Percentiles rank a stretch among this genome's conserved stretches.
phyloP scores from a whole-genome alignment of 2,329 filamentous ascomycete species.

The Aurifilum marmelostoma region DNA sequence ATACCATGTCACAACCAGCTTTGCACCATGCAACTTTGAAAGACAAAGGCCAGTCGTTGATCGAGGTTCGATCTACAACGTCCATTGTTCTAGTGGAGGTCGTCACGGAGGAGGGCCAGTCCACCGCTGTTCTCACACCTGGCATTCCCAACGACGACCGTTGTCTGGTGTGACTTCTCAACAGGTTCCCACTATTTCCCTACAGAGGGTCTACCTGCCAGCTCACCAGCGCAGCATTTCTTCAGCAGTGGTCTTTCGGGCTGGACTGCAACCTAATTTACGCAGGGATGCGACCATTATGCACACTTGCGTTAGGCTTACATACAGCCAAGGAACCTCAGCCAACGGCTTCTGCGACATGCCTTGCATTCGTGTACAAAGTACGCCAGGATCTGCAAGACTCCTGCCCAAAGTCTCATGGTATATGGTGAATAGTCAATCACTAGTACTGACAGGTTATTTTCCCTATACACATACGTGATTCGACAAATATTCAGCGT shows the following conservation, averaged over 20 bases:
- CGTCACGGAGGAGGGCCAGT: neutral
- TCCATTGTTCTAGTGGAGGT: neutral
- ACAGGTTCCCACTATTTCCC: neutral
- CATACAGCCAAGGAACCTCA: neutral
- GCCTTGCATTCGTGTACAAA: neutral
- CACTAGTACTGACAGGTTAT: neutral
- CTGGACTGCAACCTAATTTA: slow-evolving; percentile 5
- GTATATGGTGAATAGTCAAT: neutral
- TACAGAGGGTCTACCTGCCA: neutral
- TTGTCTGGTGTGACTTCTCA: neutral
- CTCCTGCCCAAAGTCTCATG: neutral
- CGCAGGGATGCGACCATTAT: slow-evolving; percentile 2
- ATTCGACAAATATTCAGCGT: neutral
- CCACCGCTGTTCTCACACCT: neutral
- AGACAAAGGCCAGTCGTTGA: neutral
- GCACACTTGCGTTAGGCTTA: slow-evolving; percentile 6
- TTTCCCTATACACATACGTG: no score
- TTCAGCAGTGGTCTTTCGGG: neutral
- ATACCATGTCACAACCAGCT: neutral
- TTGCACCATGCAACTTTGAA: neutral
- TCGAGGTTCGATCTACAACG: neutral
- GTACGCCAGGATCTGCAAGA: neutral
- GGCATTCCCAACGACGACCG: neutral
- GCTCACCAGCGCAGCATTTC: slow-evolving; percentile 2
- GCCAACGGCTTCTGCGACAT: neutral